Conservation (phyloP, 208 protist genomes). For the Trypanosoma rangeli region DNA sequence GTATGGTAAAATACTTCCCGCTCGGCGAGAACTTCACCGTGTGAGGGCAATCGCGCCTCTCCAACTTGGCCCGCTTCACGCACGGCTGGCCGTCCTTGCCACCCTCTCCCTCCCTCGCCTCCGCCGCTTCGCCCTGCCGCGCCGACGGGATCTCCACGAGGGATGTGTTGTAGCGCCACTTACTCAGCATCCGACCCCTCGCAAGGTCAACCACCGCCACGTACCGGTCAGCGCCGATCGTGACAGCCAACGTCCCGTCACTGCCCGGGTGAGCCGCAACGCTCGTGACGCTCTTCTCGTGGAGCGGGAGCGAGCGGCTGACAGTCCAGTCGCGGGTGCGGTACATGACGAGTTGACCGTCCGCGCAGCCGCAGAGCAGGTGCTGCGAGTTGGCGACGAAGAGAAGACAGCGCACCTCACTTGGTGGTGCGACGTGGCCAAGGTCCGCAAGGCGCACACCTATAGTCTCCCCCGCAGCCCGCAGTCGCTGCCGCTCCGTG, state of each 20-base stretch:
- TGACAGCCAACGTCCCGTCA: constrained; percentile 50
- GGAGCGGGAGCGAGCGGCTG: constrained; percentile 40
- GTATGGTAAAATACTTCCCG: constrained; percentile 43
- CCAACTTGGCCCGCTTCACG: constrained; percentile 20
- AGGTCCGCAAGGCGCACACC: constrained; percentile 60
- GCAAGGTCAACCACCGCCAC: constrained; percentile 67
- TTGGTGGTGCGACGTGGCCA: constrained; percentile 56
- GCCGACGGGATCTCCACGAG: neutral
- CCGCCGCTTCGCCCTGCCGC: neutral
- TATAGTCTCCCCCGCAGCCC: constrained; percentile 36
- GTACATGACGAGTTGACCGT: constrained; percentile 66
- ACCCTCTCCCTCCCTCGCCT: neutral
- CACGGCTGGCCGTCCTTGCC: neutral
- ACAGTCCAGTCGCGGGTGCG: constrained; percentile 68
- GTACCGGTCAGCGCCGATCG: constrained; percentile 51
- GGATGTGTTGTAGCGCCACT: constrained; percentile 68
- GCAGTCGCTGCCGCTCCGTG: constrained; percentile 30
- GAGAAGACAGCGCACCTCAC: constrained; percentile 42
- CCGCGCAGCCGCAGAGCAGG: constrained; percentile 57
- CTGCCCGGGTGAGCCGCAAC: constrained; percentile 60
- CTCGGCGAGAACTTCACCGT: constrained; percentile 50
- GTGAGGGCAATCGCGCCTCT: constrained; percentile 42
- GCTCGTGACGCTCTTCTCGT: constrained; percentile 45
- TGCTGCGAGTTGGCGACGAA: constrained; percentile 48
- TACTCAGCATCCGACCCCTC: constrained; percentile 57